Evolutionary conservation across 1,284 basidiomycete genomes (phyloP).

Genomic region (Irpex sp.): DNA sequence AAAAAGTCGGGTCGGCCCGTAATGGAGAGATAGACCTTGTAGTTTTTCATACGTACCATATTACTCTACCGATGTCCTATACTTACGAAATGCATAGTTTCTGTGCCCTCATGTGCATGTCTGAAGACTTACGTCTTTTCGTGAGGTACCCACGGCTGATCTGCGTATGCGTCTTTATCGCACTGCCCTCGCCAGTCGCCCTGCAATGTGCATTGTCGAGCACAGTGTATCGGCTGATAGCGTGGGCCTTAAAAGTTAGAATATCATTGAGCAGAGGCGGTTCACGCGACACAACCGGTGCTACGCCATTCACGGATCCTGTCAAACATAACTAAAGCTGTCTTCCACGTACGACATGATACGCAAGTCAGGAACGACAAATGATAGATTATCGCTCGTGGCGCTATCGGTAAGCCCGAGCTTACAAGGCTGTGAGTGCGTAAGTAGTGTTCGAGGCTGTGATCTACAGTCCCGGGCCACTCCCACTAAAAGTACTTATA

Average conservation of each 20-base stretch:
- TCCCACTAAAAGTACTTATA: too few relatives aligned
- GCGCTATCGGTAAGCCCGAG: not conserved
- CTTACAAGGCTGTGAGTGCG: not conserved
- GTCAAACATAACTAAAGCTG: not conserved
- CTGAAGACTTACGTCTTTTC: too few relatives aligned
- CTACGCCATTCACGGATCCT: not conserved
- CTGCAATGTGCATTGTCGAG: too few relatives aligned
- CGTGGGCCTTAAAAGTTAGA: too few relatives aligned
- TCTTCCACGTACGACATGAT: not conserved
- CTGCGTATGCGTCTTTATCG: too few relatives aligned
- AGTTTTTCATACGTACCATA: not conserved
- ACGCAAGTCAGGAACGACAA: not conserved
- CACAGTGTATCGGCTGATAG: too few relatives aligned
- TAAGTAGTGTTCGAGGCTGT: not conserved
- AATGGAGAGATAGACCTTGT: constrained; percentile 42
- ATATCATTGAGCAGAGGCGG: not conserved
- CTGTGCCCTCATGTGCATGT: too few relatives aligned
- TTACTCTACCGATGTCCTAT: too few relatives aligned
- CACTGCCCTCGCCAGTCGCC: too few relatives aligned
- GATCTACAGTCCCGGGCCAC: not conserved
- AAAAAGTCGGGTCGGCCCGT: constrained; percentile 50
- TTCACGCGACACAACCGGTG: not conserved
- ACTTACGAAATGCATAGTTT: too few relatives aligned
- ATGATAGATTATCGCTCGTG: not conserved
- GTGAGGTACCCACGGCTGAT: too few relatives aligned